phyloP scores from a whole-genome alignment of 306 rosid genomes.

The Quillaja saponaria region DNA sequence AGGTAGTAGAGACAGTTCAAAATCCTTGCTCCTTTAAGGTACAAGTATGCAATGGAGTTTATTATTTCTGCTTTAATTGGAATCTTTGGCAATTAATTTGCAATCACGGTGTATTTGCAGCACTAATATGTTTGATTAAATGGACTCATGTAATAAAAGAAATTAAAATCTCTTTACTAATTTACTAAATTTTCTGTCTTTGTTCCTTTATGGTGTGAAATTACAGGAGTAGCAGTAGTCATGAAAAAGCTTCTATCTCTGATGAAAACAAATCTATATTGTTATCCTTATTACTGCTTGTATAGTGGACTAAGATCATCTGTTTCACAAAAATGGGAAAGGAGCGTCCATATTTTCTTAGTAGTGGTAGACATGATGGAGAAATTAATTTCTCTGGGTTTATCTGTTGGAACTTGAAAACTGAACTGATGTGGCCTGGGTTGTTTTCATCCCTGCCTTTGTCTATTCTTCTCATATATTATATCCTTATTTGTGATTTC shows the following conservation, averaged over 20 bases:
- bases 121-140: conserved; percentile 1
- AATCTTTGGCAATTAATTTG: conserved; percentile 15
- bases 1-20: conserved; percentile 41
- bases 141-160: conserved; percentile 11
- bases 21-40: conserved; percentile 64
- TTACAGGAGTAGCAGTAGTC: no score
- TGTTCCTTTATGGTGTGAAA: conserved; percentile 8
- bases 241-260: no score
- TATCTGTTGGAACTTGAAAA: no score
- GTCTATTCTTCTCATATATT: conserved; percentile 6
- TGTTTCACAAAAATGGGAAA: background rate
- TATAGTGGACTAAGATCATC: background rate
- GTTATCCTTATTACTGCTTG: background rate
- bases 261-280: no score
- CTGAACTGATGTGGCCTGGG: no score
- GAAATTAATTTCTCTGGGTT: no score
- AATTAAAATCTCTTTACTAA: background rate
- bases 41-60: conserved; percentile 17
- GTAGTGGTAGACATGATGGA: background rate
- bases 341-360: background rate
- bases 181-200: background rate
- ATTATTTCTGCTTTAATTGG: conserved; percentile 10
- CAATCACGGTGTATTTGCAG: conserved; percentile 12
- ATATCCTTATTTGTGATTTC: conserved; percentile 32
- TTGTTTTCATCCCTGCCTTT: no score